phyloP scores from a whole-genome alignment of 768 basidiomycete species.

The Hydnum rufescens region DNA sequence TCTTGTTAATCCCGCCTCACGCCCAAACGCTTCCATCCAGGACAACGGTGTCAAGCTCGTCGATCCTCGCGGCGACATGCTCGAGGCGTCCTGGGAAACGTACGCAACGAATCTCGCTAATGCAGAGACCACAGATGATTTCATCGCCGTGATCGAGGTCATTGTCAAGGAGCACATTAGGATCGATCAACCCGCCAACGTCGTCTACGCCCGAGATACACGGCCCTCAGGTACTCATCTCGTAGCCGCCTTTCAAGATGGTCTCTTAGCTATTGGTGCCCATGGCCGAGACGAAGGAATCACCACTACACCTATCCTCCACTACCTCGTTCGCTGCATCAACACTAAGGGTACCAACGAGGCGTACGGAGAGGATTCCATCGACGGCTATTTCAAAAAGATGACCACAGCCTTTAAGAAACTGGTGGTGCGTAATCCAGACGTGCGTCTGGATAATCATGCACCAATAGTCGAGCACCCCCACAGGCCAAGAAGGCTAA shows the following conservation, averaged over 20 bases:
- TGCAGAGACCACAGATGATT: slow-evolving; percentile 50
- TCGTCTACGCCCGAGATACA: slow-evolving; percentile 87
- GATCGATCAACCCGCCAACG: slow-evolving; percentile 67
- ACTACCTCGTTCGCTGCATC: slow-evolving; percentile 79
- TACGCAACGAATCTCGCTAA: slow-evolving; percentile 81
- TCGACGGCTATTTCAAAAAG: slow-evolving; percentile 70
- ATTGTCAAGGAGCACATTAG: slow-evolving; percentile 37
- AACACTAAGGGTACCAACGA: slow-evolving; percentile 71
- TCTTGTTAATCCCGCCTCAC: neutral
- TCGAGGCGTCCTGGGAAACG: slow-evolving; percentile 78
- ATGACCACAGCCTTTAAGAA: slow-evolving; percentile 66
- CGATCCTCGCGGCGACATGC: slow-evolving; percentile 94
- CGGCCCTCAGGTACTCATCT: slow-evolving; percentile 69
- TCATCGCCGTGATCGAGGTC: slow-evolving; percentile 40
- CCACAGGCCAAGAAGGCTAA: slow-evolving; percentile 37
- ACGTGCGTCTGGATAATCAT: neutral
- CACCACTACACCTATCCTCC: slow-evolving; percentile 85
- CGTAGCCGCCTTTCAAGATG: slow-evolving; percentile 61
- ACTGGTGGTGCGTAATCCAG: slow-evolving; percentile 44
- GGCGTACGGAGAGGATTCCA: slow-evolving; percentile 59
- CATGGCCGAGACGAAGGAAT: slow-evolving; percentile 58
- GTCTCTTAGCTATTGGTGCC: slow-evolving; percentile 52
- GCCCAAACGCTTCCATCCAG: slow-evolving; percentile 22
- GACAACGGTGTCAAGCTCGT: slow-evolving; percentile 99
- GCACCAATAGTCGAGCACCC: neutral